These are phyloP conservation scores for Plasmodium knowlesi DNA, from an alignment of 169 alveolate genomes.

Conservation along the genomic window DNA sequence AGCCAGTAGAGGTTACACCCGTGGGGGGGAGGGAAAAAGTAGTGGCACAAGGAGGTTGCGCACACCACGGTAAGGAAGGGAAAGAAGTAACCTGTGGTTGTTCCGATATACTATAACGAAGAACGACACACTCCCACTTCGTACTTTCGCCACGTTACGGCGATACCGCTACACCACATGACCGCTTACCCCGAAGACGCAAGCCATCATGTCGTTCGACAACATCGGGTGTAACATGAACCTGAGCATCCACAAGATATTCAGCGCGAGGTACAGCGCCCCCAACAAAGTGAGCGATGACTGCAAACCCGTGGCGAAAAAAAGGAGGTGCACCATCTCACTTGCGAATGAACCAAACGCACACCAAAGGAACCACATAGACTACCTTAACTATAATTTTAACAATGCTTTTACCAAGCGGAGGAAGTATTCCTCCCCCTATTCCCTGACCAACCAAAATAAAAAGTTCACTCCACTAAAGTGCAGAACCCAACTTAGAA, in stretches of 20 bases:
- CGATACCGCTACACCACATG: neutral
- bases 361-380: constrained; percentile 5
- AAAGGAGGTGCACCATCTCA: constrained; percentile 55
- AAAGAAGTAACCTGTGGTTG: neutral
- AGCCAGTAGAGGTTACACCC: neutral
- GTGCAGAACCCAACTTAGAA: constrained; percentile 28
- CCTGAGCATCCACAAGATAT: constrained; percentile 43
- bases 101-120: neutral
- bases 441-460: neutral
- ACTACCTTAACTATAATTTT: constrained; percentile 35
- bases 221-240: constrained; percentile 18
- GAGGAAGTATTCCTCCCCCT: constrained; percentile 18
- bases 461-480: constrained; percentile 24
- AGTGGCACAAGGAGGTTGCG: neutral
- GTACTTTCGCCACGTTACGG: neutral
- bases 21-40: neutral
- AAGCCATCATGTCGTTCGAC: constrained; percentile 9
- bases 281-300: constrained; percentile 21
- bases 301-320: constrained; percentile 12
- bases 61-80: neutral
- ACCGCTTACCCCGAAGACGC: neutral
- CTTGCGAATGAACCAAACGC: neutral
- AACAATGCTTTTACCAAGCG: constrained; percentile 38
- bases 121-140: neutral
- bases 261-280: constrained; percentile 32